Percentiles rank a stretch among this genome's conserved stretches.
phyloP scores from a whole-genome alignment of 1,284 basidiomycete genomes.

The Stereum hirsutum region DNA sequence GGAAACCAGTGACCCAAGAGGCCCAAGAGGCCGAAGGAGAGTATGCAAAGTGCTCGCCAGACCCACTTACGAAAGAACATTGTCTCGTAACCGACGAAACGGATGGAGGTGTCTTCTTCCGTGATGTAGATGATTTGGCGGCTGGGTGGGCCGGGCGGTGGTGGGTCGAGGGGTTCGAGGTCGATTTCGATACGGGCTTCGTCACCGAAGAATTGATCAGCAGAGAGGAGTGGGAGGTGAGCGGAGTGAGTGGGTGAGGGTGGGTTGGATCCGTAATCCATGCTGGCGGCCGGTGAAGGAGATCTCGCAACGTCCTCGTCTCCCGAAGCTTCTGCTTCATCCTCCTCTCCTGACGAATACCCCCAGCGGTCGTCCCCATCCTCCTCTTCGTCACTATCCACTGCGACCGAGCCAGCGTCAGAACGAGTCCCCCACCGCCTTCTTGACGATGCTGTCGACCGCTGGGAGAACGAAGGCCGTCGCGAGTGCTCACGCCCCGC shows the following conservation, averaged over 20 bases:
- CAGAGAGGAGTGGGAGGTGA: slow-evolving; percentile 55
- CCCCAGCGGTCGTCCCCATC: slow-evolving; percentile 63
- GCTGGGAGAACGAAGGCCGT: slow-evolving; percentile 44
- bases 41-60: slow-evolving; percentile 69
- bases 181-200: slow-evolving; percentile 74
- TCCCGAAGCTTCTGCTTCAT: slow-evolving; percentile 17
- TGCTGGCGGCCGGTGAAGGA: slow-evolving; percentile 30
- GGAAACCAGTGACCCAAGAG: slow-evolving; percentile 94
- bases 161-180: slow-evolving; percentile 49
- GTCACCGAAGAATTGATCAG: slow-evolving; percentile 74
- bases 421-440: slow-evolving; percentile 46
- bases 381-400: slow-evolving; percentile 43
- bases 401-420: slow-evolving; percentile 46
- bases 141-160: slow-evolving; percentile 69
- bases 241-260: slow-evolving; percentile 40
- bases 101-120: slow-evolving; percentile 88
- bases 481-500: slow-evolving; percentile 25
- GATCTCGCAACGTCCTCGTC: slow-evolving; percentile 21
- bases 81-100: slow-evolving; percentile 85
- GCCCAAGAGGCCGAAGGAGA: slow-evolving; percentile 71
- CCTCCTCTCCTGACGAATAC: slow-evolving; percentile 70
- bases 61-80: slow-evolving; percentile 53
- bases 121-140: slow-evolving; percentile 83
- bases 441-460: slow-evolving; percentile 46
- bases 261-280: slow-evolving; percentile 61